Conservation (phyloP, 257 asterid species). For the Scutellaria galericulata region DNA sequence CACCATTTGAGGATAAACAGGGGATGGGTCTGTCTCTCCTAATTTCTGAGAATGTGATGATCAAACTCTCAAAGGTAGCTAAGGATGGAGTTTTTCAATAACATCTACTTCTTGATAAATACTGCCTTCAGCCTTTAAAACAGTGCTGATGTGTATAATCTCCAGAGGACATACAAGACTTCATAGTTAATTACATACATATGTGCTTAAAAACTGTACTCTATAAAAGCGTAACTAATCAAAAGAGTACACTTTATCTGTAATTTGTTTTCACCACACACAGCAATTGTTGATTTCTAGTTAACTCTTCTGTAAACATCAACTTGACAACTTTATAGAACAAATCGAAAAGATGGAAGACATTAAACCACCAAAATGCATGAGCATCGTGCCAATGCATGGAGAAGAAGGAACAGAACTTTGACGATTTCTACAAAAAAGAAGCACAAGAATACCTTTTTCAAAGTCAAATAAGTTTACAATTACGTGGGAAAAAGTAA, state of each 20-base stretch:
- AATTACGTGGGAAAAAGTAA: no score
- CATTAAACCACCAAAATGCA: background rate
- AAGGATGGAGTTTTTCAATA: background rate
- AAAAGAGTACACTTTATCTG: background rate
- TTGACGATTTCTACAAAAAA: background rate
- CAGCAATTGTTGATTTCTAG: background rate
- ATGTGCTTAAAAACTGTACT: background rate
- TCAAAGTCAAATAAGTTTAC: background rate
- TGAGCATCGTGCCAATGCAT: background rate
- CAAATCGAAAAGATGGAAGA: background rate
- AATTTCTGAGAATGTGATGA: constrained; percentile 11
- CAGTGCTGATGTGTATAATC: background rate
- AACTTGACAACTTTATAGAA: background rate
- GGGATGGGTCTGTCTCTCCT: background rate
- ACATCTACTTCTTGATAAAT: background rate
- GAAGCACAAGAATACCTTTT: background rate
- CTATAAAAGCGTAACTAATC: background rate
- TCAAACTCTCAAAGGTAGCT: background rate
- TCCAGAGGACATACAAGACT: background rate
- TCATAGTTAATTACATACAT: background rate
- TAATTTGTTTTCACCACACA: background rate
- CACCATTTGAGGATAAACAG: background rate
- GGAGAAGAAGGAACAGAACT: background rate
- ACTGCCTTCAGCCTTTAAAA: background rate
- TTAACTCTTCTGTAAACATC: background rate